Evolutionary conservation across 169 alveolate species (phyloP), one percentile per base, ranked within the genome.

Genomic region (Plasmodium coatneyi): DNA sequence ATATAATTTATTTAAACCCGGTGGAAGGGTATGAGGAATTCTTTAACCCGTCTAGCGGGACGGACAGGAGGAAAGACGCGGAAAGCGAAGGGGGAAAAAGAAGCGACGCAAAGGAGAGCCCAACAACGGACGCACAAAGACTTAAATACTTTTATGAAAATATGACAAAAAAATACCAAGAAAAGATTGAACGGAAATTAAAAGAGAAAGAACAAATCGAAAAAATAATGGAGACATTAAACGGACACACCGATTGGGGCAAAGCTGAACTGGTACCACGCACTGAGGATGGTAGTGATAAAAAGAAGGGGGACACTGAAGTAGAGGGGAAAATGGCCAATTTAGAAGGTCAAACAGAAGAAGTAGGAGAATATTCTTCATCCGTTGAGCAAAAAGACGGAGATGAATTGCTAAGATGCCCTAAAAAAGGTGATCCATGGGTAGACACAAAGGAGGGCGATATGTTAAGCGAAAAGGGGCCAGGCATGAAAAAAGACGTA

Each of bases 61-160:
- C 9, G 52, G 92, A 71, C 16, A 43, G 71, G n/a, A 22, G 52
- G 74, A 83, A 60, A 71, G 72, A 83, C 4, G 32, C 32, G 28
- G 32, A 74, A 36, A 56, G n/a, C 28, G 41, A 16, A 30, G 54
- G n/a, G n/a, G 82, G 28, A n/a, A 30, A 56, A 82, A 60, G n/a
- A 43, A 32, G 22, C 52, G 52, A 71, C 30, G 56, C 30, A 39
- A 84, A 84, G 30, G n/a, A 22, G 12, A 74, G 16, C n/a, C 43
- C 54, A 28, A 28, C 46, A 76, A 28, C 43, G 28, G 86, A 74
- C 3, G 49, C 52, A 9, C 82, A 78, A 54, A 32, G 84, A 76
- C 79, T 86, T 74, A 86, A 86, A 70, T 34, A 12, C 49, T 86
- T 86, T 86, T 86, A 86, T 86, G 93, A 86, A 86, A 86, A 86